These are phyloP conservation scores for Pestalotiopsis sp. DNA, from an alignment of 2,329 filamentous ascomycete species.

Conservation along the genomic window DNA sequence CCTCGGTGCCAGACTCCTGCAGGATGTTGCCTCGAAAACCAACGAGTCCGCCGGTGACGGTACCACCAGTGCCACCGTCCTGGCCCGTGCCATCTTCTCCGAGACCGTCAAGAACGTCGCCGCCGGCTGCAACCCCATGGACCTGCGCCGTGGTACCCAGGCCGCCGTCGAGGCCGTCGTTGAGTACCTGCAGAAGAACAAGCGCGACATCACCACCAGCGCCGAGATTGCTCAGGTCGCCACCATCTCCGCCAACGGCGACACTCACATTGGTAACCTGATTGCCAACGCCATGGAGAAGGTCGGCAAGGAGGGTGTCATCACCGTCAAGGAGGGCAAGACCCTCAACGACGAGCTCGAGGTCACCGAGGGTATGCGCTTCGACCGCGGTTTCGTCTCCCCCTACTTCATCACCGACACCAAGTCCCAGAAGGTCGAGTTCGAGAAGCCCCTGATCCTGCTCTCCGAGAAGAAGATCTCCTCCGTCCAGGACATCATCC, in stretches of 20 bases:
- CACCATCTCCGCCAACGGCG: conserved; percentile 97
- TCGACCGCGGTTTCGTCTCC: conserved; percentile 97
- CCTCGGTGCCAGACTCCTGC: conserved; percentile 92
- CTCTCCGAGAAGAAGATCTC: conserved; percentile 99
- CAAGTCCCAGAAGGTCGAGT: conserved; percentile 99
- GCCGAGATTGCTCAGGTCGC: conserved; percentile 97
- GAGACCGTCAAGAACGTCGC: conserved; percentile 99
- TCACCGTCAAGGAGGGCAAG: conserved; percentile 99
- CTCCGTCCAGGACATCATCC: conserved; percentile 97
- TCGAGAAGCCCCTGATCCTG: conserved; percentile 98
- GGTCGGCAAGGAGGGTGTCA: conserved; percentile 99
- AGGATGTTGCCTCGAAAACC: conserved; percentile 98
- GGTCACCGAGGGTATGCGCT: conserved; percentile 99
- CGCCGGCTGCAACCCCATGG: conserved; percentile 99
- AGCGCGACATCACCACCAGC: conserved; percentile 96
- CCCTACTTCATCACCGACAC: conserved; percentile 99
- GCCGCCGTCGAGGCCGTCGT: conserved; percentile 94
- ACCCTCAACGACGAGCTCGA: conserved; percentile 97
- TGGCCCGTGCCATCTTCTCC: conserved; percentile 97
- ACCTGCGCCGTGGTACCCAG: conserved; percentile 95
- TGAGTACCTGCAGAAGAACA: conserved; percentile 92
- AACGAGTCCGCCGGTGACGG: conserved; percentile 99
- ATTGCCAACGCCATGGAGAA: conserved; percentile 99
- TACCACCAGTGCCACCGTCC: conserved; percentile 96
- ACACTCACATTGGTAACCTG: conserved; percentile 90